These are phyloP conservation scores for Acacia concinna DNA, from an alignment of 331 rosid species.

Conservation along the genomic window DNA sequence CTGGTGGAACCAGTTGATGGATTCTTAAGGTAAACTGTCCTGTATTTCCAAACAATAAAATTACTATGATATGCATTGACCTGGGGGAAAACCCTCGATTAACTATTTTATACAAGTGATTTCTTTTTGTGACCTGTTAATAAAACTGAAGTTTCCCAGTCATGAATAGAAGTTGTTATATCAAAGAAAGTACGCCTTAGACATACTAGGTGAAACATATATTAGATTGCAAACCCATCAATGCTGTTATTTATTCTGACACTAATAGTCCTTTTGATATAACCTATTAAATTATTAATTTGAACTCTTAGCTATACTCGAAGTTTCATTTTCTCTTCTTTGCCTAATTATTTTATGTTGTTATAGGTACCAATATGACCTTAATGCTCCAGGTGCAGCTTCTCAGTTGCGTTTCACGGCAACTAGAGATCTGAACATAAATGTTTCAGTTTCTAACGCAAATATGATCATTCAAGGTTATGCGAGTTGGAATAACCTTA, in stretches of 20 bases:
- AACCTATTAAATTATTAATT: constrained; percentile 8
- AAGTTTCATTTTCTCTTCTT: constrained; percentile 3
- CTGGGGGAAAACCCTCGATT: constrained; percentile 17
- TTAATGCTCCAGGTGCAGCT: constrained; percentile 74
- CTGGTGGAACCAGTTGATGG: constrained; percentile 93
- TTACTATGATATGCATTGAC: constrained; percentile 13
- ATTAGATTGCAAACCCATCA: background rate
- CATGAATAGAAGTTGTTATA: background rate
- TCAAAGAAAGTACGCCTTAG: background rate
- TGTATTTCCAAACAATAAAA: background rate
- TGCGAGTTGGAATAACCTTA: constrained; percentile 95
- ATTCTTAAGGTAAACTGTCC: constrained; percentile 63
- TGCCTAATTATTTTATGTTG: constrained; percentile 31
- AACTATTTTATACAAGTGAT: background rate
- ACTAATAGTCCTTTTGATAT: background rate
- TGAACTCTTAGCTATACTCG: constrained; percentile 9
- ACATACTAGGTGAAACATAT: background rate
- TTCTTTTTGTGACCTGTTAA: background rate
- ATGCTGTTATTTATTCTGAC: background rate
- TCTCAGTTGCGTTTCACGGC: constrained; percentile 87
- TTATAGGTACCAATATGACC: constrained; percentile 81
- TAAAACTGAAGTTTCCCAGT: background rate
- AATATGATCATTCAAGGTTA: constrained; percentile 98
- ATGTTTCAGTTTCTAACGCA: constrained; percentile 86
- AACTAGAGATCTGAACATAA: constrained; percentile 86